phyloP scores from a whole-genome alignment of 768 basidiomycete species.

The Rhizopogon rudus region DNA sequence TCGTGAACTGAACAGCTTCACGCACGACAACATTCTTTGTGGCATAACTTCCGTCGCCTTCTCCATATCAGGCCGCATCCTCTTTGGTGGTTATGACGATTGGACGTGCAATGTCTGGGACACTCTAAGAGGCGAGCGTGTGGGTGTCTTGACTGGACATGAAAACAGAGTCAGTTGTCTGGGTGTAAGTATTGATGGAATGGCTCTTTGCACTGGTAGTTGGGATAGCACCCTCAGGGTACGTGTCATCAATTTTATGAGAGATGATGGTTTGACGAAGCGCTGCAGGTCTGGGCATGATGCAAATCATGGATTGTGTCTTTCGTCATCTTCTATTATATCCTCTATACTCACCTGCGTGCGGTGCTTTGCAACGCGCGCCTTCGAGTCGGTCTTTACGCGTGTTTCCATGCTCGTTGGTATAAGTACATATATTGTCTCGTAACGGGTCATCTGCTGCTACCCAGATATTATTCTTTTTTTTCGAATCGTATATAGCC shows the following conservation, averaged over 20 bases:
- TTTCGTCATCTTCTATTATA: conserved; percentile 25
- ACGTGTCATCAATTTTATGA: conserved; percentile 24
- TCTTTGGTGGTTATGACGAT: conserved; percentile 99
- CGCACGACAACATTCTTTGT: conserved; percentile 97
- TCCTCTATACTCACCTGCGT: conserved; percentile 50
- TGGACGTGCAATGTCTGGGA: conserved; percentile 99
- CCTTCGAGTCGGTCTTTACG: conserved; percentile 63
- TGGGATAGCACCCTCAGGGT: conserved; percentile 98
- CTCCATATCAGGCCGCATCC: conserved; percentile 93
- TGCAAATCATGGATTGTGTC: conserved; percentile 18
- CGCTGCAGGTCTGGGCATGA: conserved; percentile 79
- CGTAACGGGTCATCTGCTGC: conserved; percentile 25
- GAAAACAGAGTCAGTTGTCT: conserved; percentile 98
- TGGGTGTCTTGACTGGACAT: conserved; percentile 95
- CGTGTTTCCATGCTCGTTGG: conserved; percentile 29
- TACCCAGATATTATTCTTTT: conserved; percentile 29
- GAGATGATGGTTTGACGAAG: conserved; percentile 8
- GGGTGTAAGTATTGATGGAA: conserved; percentile 93
- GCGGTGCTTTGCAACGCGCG: conserved; percentile 38
- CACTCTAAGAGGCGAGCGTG: conserved; percentile 95
- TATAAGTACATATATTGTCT: conserved; percentile 32
- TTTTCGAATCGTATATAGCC: conserved; percentile 44
- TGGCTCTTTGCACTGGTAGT: conserved; percentile 97
- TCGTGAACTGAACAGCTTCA: conserved; percentile 94
- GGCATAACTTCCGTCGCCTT: conserved; percentile 99